phyloP scores from a whole-genome alignment of 371 early-diverging fungal species.

The Mucor mucedo region DNA sequence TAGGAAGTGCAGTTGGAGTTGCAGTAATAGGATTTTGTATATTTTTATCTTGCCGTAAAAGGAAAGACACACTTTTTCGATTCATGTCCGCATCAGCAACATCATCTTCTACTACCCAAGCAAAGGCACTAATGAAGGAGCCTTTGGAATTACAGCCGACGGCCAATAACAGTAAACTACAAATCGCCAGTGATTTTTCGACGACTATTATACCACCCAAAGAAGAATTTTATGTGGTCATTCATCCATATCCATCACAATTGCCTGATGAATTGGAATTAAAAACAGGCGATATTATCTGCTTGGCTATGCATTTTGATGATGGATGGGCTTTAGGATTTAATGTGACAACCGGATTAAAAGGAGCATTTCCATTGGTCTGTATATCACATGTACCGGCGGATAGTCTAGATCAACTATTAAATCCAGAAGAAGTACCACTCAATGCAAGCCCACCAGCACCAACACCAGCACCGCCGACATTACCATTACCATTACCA shows the following conservation, averaged over 20 bases:
- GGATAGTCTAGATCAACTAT: conserved; percentile 36
- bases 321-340: conserved; percentile 77
- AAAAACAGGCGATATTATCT: conserved; percentile 63
- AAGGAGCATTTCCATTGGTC: conserved; percentile 72
- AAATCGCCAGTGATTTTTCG: background rate
- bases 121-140: background rate
- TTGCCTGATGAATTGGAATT: conserved; percentile 69
- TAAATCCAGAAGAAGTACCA: conserved; percentile 13
- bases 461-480: background rate
- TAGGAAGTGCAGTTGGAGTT: conserved; percentile 13
- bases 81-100: conserved; percentile 8
- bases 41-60: background rate
- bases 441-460: background rate
- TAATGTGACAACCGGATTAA: conserved; percentile 60
- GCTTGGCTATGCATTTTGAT: conserved; percentile 57
- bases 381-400: conserved; percentile 52
- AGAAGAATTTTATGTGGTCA: conserved; percentile 41
- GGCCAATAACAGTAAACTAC: background rate
- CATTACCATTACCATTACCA: background rate
- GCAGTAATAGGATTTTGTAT: background rate
- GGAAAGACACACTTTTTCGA: conserved; percentile 4
- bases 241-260: conserved; percentile 53
- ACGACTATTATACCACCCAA: conserved; percentile 1
- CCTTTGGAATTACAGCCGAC: background rate
- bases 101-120: conserved; percentile 1